Percentiles rank a stretch among this genome's conserved stretches.
Conservation (phyloP, 1,284 basidiomycete species). For the Ustilago crameri region DNA sequence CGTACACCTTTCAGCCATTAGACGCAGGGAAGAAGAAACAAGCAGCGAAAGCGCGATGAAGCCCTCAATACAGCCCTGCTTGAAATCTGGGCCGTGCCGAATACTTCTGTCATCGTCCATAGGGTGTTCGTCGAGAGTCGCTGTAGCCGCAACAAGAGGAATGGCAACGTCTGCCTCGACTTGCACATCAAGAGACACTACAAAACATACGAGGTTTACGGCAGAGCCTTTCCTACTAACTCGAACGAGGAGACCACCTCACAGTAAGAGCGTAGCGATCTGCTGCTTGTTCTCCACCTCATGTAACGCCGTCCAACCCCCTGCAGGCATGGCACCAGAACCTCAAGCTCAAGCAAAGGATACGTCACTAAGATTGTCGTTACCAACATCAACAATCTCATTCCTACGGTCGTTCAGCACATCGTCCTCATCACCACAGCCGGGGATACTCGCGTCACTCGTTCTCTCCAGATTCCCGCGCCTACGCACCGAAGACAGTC, state of each 20-base stretch:
- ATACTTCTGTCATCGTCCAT: background rate
- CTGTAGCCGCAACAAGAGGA: background rate
- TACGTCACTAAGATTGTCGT: background rate
- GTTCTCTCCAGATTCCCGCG: conserved; percentile 14
- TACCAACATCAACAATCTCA: background rate
- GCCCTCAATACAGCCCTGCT: conserved; percentile 18
- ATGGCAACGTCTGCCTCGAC: no score
- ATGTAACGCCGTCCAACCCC: no score
- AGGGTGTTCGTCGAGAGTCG: background rate
- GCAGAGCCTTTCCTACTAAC: no score
- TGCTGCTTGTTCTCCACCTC: no score
- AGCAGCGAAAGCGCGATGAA: conserved; percentile 14
- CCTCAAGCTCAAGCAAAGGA: background rate
- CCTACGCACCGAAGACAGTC: conserved; percentile 9
- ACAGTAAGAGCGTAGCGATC: no score
- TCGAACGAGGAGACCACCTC: no score
- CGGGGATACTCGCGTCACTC: background rate
- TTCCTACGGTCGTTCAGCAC: conserved; percentile 25
- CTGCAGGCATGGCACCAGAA: background rate
- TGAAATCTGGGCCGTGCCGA: background rate
- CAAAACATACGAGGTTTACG: no score
- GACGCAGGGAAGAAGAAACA: no score
- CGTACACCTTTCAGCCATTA: no score
- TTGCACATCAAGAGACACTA: no score
- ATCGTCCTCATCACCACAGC: background rate